Base-by-base conservation (phyloP, 176 grass and related monocot species). In the Aegilops speltoides region DNA sequence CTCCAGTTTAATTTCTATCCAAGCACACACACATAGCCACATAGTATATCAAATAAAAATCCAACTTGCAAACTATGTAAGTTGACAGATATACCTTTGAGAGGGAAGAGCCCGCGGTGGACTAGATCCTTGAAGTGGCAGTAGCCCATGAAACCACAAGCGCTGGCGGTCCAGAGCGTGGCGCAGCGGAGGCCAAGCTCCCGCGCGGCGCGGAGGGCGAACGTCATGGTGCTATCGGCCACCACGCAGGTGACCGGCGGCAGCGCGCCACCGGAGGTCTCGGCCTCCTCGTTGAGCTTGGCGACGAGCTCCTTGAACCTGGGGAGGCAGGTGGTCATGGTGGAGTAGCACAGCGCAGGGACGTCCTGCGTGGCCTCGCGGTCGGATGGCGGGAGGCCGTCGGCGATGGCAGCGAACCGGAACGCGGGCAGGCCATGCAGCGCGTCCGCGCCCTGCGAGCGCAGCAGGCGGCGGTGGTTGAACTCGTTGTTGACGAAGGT, bases 401-500 rank as follows among this genome's bases (percentile, higher is more conserved):
- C 89, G 10, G 2, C 22, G 68, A 91, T 88, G 77, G 81, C 28
- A 2, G 68, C 76, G 69, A 91, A 91, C 0, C 61, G 85, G 68
- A 91, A 91, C 15, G 70, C 48, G 0, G 81, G 68, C 0, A 41
- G 46, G 46, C 89, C 84, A 59, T 67, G 80, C 19, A 91, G 85
- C 3, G 78, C 83, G 50, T 1, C 2, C 1, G 8, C 48, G 0
- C 82, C 82, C 0, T 86, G 61, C 0, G 89, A 40, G 4, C 54
- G 65, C 1, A 94, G 61, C 16, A 87, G 72, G 32, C 86, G 80
- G 5, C 66, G 63, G 86, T 84, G 75, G 78, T 91, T 94, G 89
- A 89, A 94, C 75, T 94, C 76, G 64, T 75, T 91, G 89, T 91
- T 91, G 78, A 91, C 86, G 84, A 91, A 94, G 84, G 92, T 94